Evolutionary conservation across 73 alveolate genomes (phyloP), one percentile per base, ranked within the genome.

Genomic region (Paramecium biaurelia): DNA sequence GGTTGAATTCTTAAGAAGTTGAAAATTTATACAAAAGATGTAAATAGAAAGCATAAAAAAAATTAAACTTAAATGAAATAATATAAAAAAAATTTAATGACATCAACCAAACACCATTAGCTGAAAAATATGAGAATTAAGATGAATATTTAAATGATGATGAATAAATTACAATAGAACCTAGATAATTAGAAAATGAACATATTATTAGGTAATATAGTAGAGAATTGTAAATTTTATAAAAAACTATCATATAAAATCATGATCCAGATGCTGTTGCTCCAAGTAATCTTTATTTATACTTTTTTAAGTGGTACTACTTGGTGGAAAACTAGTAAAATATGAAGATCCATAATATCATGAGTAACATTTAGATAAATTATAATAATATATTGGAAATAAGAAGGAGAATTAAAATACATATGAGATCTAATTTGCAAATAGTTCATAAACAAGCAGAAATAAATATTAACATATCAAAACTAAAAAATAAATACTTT

Each of bases 201-300:
- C 45, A 79, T 14, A 20, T 79, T 10, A 79, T 79, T 12, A 42
- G 56, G 30, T 9, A 79, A 79, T 79, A 79, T 79, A 42, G 56
- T 41, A 24, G 42, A 24, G 90, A 79, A 18, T 24, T 79, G 41
- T 26, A 47, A 24, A 42, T 30, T 4, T 43, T 79, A 47, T 12
- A 79, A 47, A 79, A 79, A 79, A 42, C 45, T 14, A 79, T 79
- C 7, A 24, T 47, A 12, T 47, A 79, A 79, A 79, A 79, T 79
- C 76, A 43, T 79, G 47, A 79, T 79, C 76, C 70, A 21, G 90
- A 79, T n/a, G 70, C 70, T 41, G 90, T 26, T 47, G 45, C 70
- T 18, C 45, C 30, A 79, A 79, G 90, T 79, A 79, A 30, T 24
- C 5, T 30, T 42, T 79, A 45, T 41, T 8, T 43, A 42, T 72